phyloP scores from a whole-genome alignment of 2,329 filamentous ascomycete genomes.

The Apiospora arundinis region DNA sequence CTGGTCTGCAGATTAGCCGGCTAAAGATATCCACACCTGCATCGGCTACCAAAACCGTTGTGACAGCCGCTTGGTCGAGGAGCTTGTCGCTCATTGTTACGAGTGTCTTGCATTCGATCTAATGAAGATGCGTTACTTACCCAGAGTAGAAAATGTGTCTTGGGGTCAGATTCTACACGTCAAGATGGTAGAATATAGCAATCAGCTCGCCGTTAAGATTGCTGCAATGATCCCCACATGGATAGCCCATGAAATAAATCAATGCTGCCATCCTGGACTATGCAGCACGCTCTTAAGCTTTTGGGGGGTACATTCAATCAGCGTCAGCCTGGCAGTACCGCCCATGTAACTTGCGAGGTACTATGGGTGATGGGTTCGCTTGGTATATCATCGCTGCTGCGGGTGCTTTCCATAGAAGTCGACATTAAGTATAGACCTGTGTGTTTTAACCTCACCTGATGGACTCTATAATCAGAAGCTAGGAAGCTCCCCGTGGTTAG shows the following conservation, averaged over 20 bases:
- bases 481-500: conserved; percentile 11
- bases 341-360: not conserved
- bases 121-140: not conserved
- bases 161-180: not conserved
- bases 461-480: not conserved
- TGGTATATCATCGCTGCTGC: not conserved
- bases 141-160: not conserved
- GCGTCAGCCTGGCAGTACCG: not conserved
- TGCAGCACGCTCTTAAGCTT: conserved; percentile 28
- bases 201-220: conserved; percentile 31
- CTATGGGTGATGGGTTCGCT: not conserved
- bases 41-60: conserved; percentile 17
- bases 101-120: not conserved
- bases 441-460: not conserved
- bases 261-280: conserved; percentile 34
- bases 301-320: not conserved
- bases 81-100: conserved; percentile 10
- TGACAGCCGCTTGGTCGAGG: conserved; percentile 16
- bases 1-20: conserved; percentile 7
- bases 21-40: conserved; percentile 19
- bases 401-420: not conserved
- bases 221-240: conserved; percentile 38
- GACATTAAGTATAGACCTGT: not conserved
- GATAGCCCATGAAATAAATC: conserved; percentile 30
- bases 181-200: not conserved